Conservation (phyloP, 805 yeast species). For the Candida loeiensis region DNA sequence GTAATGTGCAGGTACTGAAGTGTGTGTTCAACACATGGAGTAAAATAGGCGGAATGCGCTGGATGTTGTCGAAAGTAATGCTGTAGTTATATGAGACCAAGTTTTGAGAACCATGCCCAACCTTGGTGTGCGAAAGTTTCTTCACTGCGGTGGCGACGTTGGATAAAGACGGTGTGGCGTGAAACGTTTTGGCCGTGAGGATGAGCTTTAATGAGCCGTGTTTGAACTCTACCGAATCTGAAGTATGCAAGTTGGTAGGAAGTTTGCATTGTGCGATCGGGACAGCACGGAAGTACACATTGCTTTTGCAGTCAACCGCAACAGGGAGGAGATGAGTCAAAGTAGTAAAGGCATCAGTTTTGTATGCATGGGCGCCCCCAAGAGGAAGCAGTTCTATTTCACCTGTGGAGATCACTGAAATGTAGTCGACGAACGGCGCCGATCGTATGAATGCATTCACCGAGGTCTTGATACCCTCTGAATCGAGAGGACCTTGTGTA, state of each 20-base stretch:
- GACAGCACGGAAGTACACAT: conserved; percentile 5
- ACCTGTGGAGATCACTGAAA: background rate
- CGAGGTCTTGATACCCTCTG: background rate
- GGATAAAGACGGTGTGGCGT: conserved; percentile 10
- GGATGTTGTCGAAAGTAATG: conserved; percentile 7
- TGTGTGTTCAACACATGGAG: conserved; percentile 5
- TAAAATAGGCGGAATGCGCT: conserved; percentile 5
- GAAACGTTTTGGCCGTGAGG: conserved; percentile 9
- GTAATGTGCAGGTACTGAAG: background rate
- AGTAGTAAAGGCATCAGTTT: background rate
- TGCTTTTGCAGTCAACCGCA: background rate
- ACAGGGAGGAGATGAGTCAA: background rate
- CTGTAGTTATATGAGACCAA: conserved; percentile 13
- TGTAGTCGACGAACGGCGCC: conserved; percentile 1
- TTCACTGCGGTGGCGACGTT: conserved; percentile 9
- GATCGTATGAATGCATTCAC: background rate
- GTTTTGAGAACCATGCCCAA: conserved; percentile 20
- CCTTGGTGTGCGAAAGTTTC: conserved; percentile 14
- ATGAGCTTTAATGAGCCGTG: conserved; percentile 5
- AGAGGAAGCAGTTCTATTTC: background rate
- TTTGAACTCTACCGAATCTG: conserved; percentile 5
- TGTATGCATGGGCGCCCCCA: background rate
- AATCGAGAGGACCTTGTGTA: background rate
- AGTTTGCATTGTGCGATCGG: conserved; percentile 1
- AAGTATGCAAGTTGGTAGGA: background rate